These are phyloP conservation scores for Dichomitus squalens DNA, from an alignment of 1,284 basidiomycete species.

Conservation along the genomic window DNA sequence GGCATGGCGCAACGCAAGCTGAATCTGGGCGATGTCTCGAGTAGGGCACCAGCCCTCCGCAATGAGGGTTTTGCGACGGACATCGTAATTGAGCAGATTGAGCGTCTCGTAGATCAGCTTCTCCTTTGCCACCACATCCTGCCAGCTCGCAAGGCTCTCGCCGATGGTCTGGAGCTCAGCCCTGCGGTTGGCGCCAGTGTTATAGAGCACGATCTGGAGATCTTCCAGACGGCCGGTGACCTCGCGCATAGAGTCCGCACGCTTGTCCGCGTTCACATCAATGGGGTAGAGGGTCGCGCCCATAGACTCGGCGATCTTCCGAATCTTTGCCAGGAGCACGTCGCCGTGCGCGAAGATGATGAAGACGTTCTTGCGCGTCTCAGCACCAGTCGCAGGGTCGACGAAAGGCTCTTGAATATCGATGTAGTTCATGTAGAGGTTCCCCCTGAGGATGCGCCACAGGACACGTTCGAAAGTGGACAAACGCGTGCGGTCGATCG, in stretches of 20 bases:
- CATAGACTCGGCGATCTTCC: slow-evolving; percentile 98
- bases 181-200: slow-evolving; percentile 86
- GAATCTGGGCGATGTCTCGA: slow-evolving; percentile 85
- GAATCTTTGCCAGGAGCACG: slow-evolving; percentile 93
- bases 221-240: slow-evolving; percentile 92
- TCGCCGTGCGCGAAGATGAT: slow-evolving; percentile 99
- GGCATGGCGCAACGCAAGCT: slow-evolving; percentile 89
- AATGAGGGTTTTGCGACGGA: slow-evolving; percentile 90
- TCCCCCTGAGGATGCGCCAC: slow-evolving; percentile 97
- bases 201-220: slow-evolving; percentile 88
- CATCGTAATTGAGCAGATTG: slow-evolving; percentile 95
- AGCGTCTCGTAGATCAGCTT: slow-evolving; percentile 95
- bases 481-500: slow-evolving; percentile 91
- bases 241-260: slow-evolving; percentile 87
- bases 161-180: slow-evolving; percentile 87
- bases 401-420: slow-evolving; percentile 95
- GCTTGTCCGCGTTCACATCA: slow-evolving; percentile 92
- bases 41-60: slow-evolving; percentile 99
- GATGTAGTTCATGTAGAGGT: slow-evolving; percentile 99
- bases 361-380: slow-evolving; percentile 97
- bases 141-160: slow-evolving; percentile 88
- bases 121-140: slow-evolving; percentile 93
- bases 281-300: slow-evolving; percentile 97
- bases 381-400: slow-evolving; percentile 79
- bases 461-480: slow-evolving; percentile 96